Evolutionary conservation across 208 protist species (phyloP).

Genomic region (Strigomonas galati): DNA sequence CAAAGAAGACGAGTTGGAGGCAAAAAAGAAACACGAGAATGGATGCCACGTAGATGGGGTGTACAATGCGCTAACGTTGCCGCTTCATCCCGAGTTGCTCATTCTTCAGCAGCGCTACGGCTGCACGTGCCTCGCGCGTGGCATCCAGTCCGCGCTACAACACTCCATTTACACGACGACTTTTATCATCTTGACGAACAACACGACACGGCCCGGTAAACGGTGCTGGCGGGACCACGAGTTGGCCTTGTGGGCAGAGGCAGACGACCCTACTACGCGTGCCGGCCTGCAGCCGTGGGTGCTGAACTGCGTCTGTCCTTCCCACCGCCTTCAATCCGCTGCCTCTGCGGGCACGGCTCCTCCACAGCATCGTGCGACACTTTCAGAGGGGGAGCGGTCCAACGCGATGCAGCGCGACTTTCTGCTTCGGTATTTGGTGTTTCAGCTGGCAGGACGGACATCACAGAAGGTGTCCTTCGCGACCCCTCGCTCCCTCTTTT

Average conservation of each 20-base stretch:
- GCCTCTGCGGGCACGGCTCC: conserved; percentile 20
- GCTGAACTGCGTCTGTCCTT: conserved; percentile 64
- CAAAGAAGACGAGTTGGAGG: neutral
- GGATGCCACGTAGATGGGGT: neutral
- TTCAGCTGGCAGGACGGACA: too few relatives aligned
- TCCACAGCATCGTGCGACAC: conserved; percentile 30
- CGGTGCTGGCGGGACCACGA: conserved; percentile 52
- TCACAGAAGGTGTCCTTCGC: too few relatives aligned
- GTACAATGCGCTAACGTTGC: neutral
- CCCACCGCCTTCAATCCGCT: conserved; percentile 42
- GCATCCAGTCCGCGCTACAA: conserved; percentile 27
- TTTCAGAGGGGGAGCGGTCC: too few relatives aligned
- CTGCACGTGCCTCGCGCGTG: conserved; percentile 40
- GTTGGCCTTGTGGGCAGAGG: conserved; percentile 25
- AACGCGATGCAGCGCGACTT: neutral
- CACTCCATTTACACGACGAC: conserved; percentile 34
- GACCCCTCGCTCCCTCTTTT: too few relatives aligned
- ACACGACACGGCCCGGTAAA: conserved; percentile 51
- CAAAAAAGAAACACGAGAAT: too few relatives aligned
- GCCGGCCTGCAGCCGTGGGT: conserved; percentile 62
- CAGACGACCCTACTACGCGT: conserved; percentile 30
- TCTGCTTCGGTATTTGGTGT: too few relatives aligned
- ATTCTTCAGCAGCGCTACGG: conserved; percentile 32
- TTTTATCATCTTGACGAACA: conserved; percentile 61
- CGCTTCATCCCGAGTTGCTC: conserved; percentile 10